Percentiles rank a stretch among this genome's conserved stretches.
Conservation (phyloP, 495 filamentous ascomycete genomes). For the Talaromyces wortmannii region DNA sequence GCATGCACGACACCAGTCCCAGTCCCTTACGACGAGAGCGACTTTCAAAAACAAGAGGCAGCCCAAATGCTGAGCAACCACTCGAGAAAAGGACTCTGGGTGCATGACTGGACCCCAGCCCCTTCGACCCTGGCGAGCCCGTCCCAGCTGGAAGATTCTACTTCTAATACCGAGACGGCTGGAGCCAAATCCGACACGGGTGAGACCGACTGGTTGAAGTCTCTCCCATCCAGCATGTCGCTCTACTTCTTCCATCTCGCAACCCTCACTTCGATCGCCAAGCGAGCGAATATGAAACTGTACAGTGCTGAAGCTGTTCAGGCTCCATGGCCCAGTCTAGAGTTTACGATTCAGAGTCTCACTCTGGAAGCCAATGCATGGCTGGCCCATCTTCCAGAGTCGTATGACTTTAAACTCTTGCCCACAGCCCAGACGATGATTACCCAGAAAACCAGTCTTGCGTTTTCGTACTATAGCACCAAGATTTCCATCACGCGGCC, state of each 20-base stretch:
- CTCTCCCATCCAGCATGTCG: constrained; percentile 30
- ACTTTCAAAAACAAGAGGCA: constrained; percentile 31
- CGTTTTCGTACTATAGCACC: constrained; percentile 51
- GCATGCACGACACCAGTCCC: constrained; percentile 51
- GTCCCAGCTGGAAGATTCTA: constrained; percentile 15
- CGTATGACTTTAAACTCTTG: constrained; percentile 28
- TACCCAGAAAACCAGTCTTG: constrained; percentile 37
- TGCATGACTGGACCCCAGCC: constrained; percentile 13
- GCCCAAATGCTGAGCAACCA: constrained; percentile 21
- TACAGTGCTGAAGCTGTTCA: constrained; percentile 47
- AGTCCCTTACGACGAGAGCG: constrained; percentile 43
- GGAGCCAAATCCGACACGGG: constrained; percentile 7
- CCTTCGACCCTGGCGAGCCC: constrained; percentile 13
- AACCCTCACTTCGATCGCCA: constrained; percentile 42
- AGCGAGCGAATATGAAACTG: constrained; percentile 44
- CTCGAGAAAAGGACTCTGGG: constrained; percentile 11
- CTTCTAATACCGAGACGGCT: constrained; percentile 2
- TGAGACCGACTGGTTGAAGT: constrained; percentile 18
- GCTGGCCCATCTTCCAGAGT: constrained; percentile 29
- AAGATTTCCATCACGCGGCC: constrained; percentile 56
- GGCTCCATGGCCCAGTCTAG: constrained; percentile 42
- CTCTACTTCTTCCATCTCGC: constrained; percentile 43
- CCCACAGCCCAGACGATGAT: constrained; percentile 20
- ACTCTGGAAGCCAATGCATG: constrained; percentile 31
- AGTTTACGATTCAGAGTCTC: constrained; percentile 33